Conservation (phyloP, 2,329 filamentous ascomycete genomes). For the Tolypocladium pustulatum region DNA sequence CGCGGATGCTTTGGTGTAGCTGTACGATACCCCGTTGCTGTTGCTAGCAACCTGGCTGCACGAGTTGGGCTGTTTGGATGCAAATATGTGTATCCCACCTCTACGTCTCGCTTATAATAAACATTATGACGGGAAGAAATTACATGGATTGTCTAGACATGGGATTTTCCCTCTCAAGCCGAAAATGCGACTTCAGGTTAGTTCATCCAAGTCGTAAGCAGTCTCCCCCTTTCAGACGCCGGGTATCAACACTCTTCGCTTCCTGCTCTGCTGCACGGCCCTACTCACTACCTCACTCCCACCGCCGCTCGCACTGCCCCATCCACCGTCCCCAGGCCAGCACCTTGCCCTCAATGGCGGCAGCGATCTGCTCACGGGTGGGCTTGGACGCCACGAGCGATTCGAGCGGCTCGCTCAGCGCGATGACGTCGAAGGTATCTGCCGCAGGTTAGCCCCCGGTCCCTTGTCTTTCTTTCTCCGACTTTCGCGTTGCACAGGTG, state of each 20-base stretch:
- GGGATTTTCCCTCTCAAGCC: neutral
- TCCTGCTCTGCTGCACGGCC: neutral
- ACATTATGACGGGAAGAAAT: too few relatives aligned
- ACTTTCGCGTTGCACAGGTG: neutral
- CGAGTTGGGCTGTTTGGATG: neutral
- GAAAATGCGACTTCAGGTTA: neutral
- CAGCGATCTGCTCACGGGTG: neutral
- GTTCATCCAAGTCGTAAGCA: neutral
- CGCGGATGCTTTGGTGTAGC: neutral
- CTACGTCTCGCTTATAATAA: neutral
- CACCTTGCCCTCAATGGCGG: neutral
- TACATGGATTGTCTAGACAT: neutral
- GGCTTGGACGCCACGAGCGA: neutral
- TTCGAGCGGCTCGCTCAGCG: neutral
- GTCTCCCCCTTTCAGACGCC: neutral
- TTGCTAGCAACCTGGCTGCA: neutral
- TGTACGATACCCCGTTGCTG: neutral
- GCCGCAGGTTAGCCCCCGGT: neutral
- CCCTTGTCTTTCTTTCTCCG: neutral
- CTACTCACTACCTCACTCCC: neutral
- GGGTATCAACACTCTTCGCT: neutral
- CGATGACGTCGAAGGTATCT: neutral
- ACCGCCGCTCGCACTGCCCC: neutral
- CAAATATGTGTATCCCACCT: neutral
- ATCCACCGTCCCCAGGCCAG: neutral